These are phyloP conservation scores for Cutaneotrichosporon cavernicola DNA, from an alignment of 1,284 basidiomycete genomes.

Conservation along the genomic window DNA sequence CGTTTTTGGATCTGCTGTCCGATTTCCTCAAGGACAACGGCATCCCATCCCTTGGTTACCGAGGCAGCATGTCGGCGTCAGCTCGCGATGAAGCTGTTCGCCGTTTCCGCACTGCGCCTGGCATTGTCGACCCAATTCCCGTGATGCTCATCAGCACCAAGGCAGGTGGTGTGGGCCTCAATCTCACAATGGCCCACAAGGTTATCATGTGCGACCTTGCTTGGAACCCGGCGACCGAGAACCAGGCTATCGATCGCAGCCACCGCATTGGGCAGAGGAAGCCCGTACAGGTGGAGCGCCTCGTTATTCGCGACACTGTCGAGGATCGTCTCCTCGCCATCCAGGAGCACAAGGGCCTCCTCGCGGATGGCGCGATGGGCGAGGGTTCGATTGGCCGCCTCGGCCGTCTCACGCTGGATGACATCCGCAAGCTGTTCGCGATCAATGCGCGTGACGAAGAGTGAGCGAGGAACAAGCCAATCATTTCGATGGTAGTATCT, in stretches of 20 bases:
- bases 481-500: neutral
- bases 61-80: slow-evolving; percentile 45
- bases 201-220: slow-evolving; percentile 31
- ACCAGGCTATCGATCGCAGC: slow-evolving; percentile 54
- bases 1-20: slow-evolving; percentile 43
- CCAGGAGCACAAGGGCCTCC: slow-evolving; percentile 43
- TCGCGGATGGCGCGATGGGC: slow-evolving; percentile 53
- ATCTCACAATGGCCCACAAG: slow-evolving; percentile 45
- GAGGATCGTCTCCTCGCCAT: slow-evolving; percentile 37
- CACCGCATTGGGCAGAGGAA: slow-evolving; percentile 90
- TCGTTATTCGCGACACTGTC: slow-evolving; percentile 58
- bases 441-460: slow-evolving; percentile 11
- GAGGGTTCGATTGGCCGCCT: slow-evolving; percentile 42
- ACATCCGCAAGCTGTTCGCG: slow-evolving; percentile 25
- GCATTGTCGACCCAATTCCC: slow-evolving; percentile 28
- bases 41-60: slow-evolving; percentile 40
- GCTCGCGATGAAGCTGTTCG: slow-evolving; percentile 42
- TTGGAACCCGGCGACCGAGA: slow-evolving; percentile 52
- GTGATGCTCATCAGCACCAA: slow-evolving; percentile 53
- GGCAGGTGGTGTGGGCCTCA: slow-evolving; percentile 48
- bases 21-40: slow-evolving; percentile 33
- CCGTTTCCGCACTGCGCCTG: slow-evolving; percentile 36
- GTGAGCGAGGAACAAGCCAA: neutral
- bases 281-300: slow-evolving; percentile 77
- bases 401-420: slow-evolving; percentile 20